Evolutionary conservation across 1,284 basidiomycete genomes (phyloP).

Genomic region (Hymenochaete sp.): DNA sequence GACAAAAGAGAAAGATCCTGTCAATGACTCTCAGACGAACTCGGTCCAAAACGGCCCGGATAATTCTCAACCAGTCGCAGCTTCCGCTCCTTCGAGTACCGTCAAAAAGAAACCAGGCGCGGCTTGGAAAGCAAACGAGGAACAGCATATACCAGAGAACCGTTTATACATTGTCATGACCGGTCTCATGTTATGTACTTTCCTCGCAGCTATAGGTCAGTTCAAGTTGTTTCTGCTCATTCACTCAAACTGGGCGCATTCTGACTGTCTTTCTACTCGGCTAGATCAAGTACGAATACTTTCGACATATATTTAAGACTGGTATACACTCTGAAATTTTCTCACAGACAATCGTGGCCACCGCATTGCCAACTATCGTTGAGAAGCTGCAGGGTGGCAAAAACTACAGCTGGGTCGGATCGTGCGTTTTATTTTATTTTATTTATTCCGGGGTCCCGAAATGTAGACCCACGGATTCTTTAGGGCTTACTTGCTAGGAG

Average conservation of each 20-base stretch:
- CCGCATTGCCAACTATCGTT: conserved; percentile 75
- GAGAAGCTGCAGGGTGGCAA: conserved; percentile 56
- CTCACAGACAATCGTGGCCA: conserved; percentile 63
- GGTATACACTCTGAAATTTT: background rate
- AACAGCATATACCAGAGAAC: conserved; percentile 35
- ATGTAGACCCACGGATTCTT: background rate
- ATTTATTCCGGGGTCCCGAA: conserved; percentile 20
- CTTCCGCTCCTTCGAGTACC: conserved; percentile 3
- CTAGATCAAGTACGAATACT: background rate
- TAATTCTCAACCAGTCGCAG: no score
- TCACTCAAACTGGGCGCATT: background rate
- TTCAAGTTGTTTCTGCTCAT: background rate
- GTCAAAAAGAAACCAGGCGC: conserved; percentile 25
- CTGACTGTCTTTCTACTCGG: background rate
- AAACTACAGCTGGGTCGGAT: conserved; percentile 71
- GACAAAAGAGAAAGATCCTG: no score
- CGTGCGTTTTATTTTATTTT: conserved; percentile 29
- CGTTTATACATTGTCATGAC: conserved; percentile 33
- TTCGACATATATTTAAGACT: background rate
- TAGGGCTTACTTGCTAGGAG: conserved; percentile 67
- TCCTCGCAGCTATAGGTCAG: conserved; percentile 35
- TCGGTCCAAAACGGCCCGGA: no score
- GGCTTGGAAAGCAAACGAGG: conserved; percentile 31
- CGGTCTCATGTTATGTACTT: conserved; percentile 35
- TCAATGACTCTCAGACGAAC: no score